Evolutionary conservation across 495 filamentous ascomycete species (phyloP), one percentile per base, ranked within the genome.

Genomic region (Hyphodiscus hymeniophilus): DNA sequence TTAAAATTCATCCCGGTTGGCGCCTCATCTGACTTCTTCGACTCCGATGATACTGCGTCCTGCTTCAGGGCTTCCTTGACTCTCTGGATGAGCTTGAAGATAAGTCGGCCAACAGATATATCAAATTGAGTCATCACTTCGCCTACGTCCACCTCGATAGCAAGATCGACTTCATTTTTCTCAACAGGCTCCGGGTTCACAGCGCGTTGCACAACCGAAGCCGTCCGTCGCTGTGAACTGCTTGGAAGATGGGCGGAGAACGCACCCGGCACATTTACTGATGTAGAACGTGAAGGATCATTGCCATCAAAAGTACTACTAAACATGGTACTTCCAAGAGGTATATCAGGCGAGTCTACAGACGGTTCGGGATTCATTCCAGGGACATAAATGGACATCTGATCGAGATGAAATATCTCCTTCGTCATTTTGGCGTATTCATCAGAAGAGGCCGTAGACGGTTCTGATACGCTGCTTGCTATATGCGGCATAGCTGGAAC

Each of bases 51-150:
- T 16, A 31, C 5, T 24, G 44, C 6, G 1, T 41, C 34, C 22
- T 52, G 45, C 3, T 47, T 42, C 6, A 51, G 24, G 3, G 39
- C 20, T 17, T 53, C 56, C 17, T 54, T 48, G 17, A 57, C 30
- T 45, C n/a, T 65, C 23, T 77, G 71, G 7, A 81, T 63, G 35
- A 84, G 67, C 60, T 79, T 84, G 30, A 67, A 66, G 10, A 87
- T 54, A 38, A 89, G 66, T 60, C 82, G 82, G 1, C 79, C 84
- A 5, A 79, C 77, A 3, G 82, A 74, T 17, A 85, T 76, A 62
- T 89, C 85, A 50, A 85, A 80, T 39, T 76, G 76, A 2, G 80
- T 46, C 15, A 74, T 65, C 22, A 77, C 54, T 1, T 76, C 72
- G 21, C 73, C 75, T 38, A 86, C 49, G 30, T 76, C 68, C 16